Conservation (phyloP, 371 early-diverging fungal genomes). For the Lichtheimia corymbifera region DNA sequence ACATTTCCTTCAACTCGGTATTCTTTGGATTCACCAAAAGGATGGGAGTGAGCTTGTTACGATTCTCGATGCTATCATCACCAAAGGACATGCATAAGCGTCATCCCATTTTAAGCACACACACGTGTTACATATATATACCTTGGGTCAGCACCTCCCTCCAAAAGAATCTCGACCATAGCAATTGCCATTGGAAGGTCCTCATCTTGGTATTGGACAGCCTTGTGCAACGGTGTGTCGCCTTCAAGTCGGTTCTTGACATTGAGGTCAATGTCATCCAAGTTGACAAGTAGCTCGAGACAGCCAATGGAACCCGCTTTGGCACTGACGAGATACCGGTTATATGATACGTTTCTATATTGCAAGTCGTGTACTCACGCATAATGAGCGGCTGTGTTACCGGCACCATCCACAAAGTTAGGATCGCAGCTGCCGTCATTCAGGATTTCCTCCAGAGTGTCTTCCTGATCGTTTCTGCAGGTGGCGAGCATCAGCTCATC, state of each 20-base stretch:
- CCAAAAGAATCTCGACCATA: conserved; percentile 57
- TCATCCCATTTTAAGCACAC: neutral
- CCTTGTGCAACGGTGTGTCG: conserved; percentile 69
- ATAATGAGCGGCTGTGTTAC: conserved; percentile 67
- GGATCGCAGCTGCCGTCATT: conserved; percentile 39
- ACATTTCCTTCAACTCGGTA: conserved; percentile 26
- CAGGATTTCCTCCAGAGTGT: conserved; percentile 43
- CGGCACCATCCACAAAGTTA: conserved; percentile 62
- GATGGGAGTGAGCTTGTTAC: conserved; percentile 37
- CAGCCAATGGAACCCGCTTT: conserved; percentile 59
- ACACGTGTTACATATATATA: conserved; percentile 13
- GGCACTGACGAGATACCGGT: conserved; percentile 40
- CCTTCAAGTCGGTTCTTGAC: conserved; percentile 55
- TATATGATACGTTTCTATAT: neutral
- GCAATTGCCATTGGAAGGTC: conserved; percentile 50
- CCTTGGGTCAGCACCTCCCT: conserved; percentile 57
- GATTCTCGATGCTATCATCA: conserved; percentile 32
- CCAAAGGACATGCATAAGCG: neutral
- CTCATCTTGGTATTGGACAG: conserved; percentile 48
- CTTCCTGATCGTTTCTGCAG: conserved; percentile 60
- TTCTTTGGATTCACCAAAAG: conserved; percentile 32
- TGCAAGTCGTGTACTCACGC: conserved; percentile 52
- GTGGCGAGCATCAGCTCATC: conserved; percentile 58
- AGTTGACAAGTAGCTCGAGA: conserved; percentile 54
- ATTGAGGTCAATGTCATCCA: conserved; percentile 58